Evolutionary conservation across 768 basidiomycete species (phyloP).

Genomic region (Calocera cornea): DNA sequence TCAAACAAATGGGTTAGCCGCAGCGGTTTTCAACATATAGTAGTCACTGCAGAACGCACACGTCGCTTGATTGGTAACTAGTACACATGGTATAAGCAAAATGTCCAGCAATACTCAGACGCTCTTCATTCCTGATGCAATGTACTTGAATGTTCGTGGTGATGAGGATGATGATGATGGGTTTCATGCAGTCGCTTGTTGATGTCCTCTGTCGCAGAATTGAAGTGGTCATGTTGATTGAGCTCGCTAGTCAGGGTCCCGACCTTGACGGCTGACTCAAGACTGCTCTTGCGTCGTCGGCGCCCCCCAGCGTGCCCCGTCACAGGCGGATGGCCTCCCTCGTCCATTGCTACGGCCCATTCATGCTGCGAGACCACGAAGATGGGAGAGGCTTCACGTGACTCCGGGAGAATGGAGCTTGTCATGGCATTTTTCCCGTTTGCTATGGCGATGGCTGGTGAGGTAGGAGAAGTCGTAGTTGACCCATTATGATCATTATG

Average conservation of each 20-base stretch:
- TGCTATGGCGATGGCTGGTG: neutral
- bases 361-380: conserved; percentile 29
- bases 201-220: conserved; percentile 48
- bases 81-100: too few species aligned
- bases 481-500: neutral
- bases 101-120: too few species aligned
- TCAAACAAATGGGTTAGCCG: too few species aligned
- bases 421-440: neutral
- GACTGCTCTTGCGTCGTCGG: conserved; percentile 23
- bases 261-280: neutral
- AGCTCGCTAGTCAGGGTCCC: conserved; percentile 33
- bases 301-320: conserved; percentile 50
- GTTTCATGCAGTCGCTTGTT: conserved; percentile 29
- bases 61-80: too few species aligned
- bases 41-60: too few species aligned
- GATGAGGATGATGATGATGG: neutral
- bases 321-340: conserved; percentile 45
- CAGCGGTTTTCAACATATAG: too few species aligned
- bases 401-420: conserved; percentile 11
- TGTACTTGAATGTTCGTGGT: neutral
- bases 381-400: conserved; percentile 16
- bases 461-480: neutral
- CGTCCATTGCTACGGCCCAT: conserved; percentile 38
- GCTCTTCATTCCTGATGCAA: neutral
- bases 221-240: conserved; percentile 44